A percentile compares a stretch with the other conserved stretches of the same genome.
These are phyloP conservation scores for Daldinia eschscholtzii DNA, from an alignment of 2,329 filamentous ascomycete genomes.

Conservation along the genomic window DNA sequence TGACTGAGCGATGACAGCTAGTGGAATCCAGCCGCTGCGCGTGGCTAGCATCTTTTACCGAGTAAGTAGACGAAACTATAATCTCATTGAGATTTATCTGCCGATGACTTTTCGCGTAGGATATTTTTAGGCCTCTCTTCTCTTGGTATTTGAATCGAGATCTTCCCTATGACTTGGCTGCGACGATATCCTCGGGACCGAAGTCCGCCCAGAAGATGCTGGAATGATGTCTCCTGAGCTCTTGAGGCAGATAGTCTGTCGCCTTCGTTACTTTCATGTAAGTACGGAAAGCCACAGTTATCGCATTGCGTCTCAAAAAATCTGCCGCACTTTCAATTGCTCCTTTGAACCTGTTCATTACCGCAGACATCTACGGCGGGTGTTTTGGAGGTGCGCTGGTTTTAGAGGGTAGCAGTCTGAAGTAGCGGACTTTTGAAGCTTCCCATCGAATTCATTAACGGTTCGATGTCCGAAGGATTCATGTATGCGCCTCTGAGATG, in stretches of 20 bases:
- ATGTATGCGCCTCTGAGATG: not conserved
- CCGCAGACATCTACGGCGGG: too few relatives aligned
- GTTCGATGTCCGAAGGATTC: constrained; percentile 1
- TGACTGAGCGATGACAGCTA: not conserved
- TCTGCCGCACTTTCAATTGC: not conserved
- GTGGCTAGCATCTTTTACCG: too few relatives aligned
- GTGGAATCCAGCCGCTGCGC: not conserved
- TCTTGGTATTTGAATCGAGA: constrained; percentile 2
- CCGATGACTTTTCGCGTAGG: not conserved
- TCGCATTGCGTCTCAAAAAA: not conserved
- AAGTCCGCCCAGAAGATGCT: not conserved
- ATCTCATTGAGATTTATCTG: not conserved
- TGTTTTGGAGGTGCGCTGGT: not conserved
- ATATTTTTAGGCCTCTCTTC: constrained; percentile 5
- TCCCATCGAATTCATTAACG: constrained; percentile 1
- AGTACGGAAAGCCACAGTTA: not conserved
- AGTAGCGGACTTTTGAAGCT: constrained; percentile 2
- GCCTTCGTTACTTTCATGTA: not conserved
- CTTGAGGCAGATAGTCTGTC: not conserved
- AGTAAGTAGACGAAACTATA: too few relatives aligned
- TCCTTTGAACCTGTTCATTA: not conserved
- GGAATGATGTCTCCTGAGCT: constrained; percentile 5
- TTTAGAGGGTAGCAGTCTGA: not conserved
- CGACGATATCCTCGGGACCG: not conserved
- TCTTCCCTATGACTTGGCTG: not conserved